Evolutionary conservation across 441 rosid species (phyloP).

Genomic region (Cnidoscolus chayamansa): DNA sequence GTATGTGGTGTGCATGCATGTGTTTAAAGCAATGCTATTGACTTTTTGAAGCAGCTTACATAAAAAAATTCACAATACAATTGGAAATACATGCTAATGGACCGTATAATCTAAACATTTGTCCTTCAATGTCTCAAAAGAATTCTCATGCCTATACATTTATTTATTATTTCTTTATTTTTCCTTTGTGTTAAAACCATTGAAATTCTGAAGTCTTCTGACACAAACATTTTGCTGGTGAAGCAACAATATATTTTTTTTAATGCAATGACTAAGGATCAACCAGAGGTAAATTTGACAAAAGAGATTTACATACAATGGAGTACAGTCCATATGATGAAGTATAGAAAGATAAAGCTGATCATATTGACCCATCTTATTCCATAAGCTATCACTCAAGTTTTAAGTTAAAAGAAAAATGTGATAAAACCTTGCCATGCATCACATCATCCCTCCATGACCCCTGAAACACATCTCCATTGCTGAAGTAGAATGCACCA

Average conservation of each 20-base stretch:
- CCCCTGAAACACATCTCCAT: conserved; percentile 96
- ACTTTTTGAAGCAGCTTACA: background rate
- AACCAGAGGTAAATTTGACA: background rate
- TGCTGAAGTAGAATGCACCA: conserved; percentile 84
- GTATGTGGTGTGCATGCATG: background rate
- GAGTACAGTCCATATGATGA: background rate
- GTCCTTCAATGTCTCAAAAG: background rate
- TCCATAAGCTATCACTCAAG: background rate
- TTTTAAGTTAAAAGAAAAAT: conserved; percentile 15
- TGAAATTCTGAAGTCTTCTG: background rate
- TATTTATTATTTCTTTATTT: background rate
- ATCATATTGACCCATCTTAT: background rate
- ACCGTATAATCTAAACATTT: background rate
- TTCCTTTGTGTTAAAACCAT: no score
- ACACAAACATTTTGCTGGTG: background rate
- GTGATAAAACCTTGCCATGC: conserved; percentile 80
- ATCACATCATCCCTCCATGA: conserved; percentile 93
- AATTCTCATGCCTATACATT: background rate
- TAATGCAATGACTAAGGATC: background rate
- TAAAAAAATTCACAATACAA: background rate
- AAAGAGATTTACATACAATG: background rate
- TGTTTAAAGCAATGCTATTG: background rate
- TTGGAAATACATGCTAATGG: background rate
- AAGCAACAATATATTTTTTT: background rate
- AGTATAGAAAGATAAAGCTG: background rate